Conservation (phyloP, 1,139 yeast genomes). For the Candida anutae region DNA sequence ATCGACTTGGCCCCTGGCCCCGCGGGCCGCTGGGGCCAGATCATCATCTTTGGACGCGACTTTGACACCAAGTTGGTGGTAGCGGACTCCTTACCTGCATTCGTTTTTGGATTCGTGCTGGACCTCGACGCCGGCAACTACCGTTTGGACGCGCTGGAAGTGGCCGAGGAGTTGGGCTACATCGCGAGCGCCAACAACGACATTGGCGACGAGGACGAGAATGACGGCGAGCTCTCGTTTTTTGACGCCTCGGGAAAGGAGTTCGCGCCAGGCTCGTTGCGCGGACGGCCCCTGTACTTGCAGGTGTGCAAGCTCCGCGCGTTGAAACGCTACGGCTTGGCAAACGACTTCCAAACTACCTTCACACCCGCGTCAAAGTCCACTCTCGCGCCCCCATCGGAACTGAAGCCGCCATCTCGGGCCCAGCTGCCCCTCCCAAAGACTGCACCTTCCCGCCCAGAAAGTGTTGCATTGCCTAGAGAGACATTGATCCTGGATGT, state of each 20-base stretch:
- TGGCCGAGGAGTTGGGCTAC: slow-evolving; percentile 17
- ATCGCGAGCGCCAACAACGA: slow-evolving; percentile 23
- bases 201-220: slow-evolving; percentile 38
- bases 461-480: too few species aligned
- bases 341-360: slow-evolving; percentile 31
- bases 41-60: slow-evolving; percentile 57
- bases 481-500: slow-evolving; percentile 40
- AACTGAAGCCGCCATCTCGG: too few species aligned
- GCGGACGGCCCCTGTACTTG: slow-evolving; percentile 38
- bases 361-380: slow-evolving; percentile 25
- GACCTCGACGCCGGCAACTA: slow-evolving; percentile 51
- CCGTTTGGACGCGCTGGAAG: slow-evolving; percentile 32
- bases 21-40: slow-evolving; percentile 53
- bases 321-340: slow-evolving; percentile 34
- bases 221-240: slow-evolving; percentile 33
- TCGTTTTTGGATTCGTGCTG: slow-evolving; percentile 37
- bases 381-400: too few species aligned
- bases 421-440: too few species aligned
- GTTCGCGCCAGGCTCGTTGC: slow-evolving; percentile 30
- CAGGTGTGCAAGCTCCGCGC: slow-evolving; percentile 47
- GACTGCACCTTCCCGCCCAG: too few species aligned
- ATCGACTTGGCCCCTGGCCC: slow-evolving; percentile 59
- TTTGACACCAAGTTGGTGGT: slow-evolving; percentile 55
- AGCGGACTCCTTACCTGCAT: slow-evolving; percentile 50
- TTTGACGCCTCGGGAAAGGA: slow-evolving; percentile 31